Conservation (phyloP, 139 green algal species). For the Chara braunii region DNA sequence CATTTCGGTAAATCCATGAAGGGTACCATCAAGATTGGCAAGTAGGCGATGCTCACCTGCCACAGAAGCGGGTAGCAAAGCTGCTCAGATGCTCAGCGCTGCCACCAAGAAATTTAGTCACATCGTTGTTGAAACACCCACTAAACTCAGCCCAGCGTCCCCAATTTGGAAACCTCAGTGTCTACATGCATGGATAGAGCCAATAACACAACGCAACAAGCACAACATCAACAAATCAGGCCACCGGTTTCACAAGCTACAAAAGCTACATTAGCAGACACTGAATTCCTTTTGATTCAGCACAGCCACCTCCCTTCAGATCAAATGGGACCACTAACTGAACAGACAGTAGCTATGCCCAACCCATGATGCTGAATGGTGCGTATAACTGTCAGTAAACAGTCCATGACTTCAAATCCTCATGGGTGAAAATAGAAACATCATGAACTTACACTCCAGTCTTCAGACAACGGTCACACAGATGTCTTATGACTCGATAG, state of each 20-base stretch:
- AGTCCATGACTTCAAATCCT: no score
- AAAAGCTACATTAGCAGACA: slow-evolving; percentile 1
- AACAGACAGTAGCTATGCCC: neutral
- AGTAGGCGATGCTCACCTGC: no score
- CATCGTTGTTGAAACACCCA: slow-evolving; percentile 77
- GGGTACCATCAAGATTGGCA: no score
- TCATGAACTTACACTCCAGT: no score
- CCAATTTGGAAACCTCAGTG: slow-evolving; percentile 58
- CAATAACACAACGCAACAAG: neutral
- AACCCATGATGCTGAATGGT: neutral
- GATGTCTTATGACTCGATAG: no score
- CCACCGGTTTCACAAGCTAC: neutral
- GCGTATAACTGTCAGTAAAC: neutral
- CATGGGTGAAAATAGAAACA: no score
- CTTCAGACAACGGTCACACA: no score
- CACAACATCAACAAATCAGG: neutral
- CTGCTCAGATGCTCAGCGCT: slow-evolving; percentile 23
- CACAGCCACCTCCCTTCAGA: neutral
- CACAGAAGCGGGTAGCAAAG: slow-evolving; percentile 39
- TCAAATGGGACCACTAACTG: neutral
- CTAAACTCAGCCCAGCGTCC: slow-evolving; percentile 96
- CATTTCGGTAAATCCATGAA: no score
- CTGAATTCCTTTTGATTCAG: neutral
- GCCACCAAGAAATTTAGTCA: slow-evolving; percentile 64
- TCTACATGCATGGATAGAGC: slow-evolving; percentile 71